Base-by-base conservation (phyloP, 306 rosid species). In the Ceratonia siliqua region DNA sequence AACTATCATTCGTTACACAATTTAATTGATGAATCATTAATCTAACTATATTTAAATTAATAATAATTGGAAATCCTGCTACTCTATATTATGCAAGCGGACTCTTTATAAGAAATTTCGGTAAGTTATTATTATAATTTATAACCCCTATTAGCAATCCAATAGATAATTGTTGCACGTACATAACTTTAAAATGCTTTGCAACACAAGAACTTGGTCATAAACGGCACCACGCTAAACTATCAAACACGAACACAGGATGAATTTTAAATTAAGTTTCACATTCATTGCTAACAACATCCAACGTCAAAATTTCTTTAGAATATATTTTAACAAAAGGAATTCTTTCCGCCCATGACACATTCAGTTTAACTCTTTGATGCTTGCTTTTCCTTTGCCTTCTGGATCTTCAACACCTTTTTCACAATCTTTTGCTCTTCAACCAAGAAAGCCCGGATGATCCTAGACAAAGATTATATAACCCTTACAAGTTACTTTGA, bases 401-500 rank as follows among this genome's bases (percentile, higher is more conserved):
- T 89, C 73, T 92, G 97, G 73, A 92, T 92, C 96, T 92, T 92
- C 97, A 92, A 82, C 17, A 92, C 97, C 83, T 92, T 92, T 42
- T 92, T 92, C 83, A 92, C 97, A 74, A 92, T 92, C 82, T 92
- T 92, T 41, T 92, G 97, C 79, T 92, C 97, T 70, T 92, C 97
- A 13, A 92, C 96, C 81, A 92, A 83, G 81, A 92, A 92, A 11
- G 97, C 96, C 12, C 96, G 89, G 46, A 92, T 88, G 53, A 92
- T 89, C 88, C 97, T 89, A 53, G 2, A 43, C 27, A 66, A 46
- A 68, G 6, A 62, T 38, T 1, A 43, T 35, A 76, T 3, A 39
- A 2, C 8, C 8, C n/a, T 38, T 2, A 9, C 5, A 9, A 52
- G 24, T 53, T 25, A 66, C 52, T 8, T 43, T 7, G 20, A 52